Base-by-base conservation (phyloP, 2,329 filamentous ascomycete genomes). In the Sporothrix euskadiensis region DNA sequence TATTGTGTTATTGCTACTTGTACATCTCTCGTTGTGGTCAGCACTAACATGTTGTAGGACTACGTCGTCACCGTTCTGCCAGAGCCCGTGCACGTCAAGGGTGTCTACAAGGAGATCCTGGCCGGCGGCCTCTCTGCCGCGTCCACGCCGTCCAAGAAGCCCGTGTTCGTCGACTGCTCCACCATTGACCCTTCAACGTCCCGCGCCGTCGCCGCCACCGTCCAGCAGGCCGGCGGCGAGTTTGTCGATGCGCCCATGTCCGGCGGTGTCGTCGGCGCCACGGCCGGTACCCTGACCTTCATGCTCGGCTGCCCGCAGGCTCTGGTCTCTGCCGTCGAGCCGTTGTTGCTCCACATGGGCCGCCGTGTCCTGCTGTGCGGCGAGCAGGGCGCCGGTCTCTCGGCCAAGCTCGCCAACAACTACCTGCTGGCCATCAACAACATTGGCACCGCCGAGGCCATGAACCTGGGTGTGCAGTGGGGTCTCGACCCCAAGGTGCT, bases 181-280 rank as follows among this genome's bases (percentile, higher is more conserved):
- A 99, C 96, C 19, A 98, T 99, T 79, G 96, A 98, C 82, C 94
- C 94, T 0, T 89, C 90, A 44, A 93, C 94, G 2, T 98, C 94
- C 0, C 89, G 89, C 54, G 87, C 90, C 76, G 91, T 98, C 5
- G 94, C 94, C 30, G 85, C 89, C 75, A 86, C 87, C 32, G 90
- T 97, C 1, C 75, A 82, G 1, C 68, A 73, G 4, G 78, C 88
- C 85, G 77, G 78, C 73, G 87, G 88, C 5, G 89, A 89, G 0
- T 98, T 98, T 79, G 90, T 98, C 74, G 96, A 99, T 80, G 95
- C 96, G 3, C 96, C 96, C 61, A 97, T 99, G 91, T 98, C 95
- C 0, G 96, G 96, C 66, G 96, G 96, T 69, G 94, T 98, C 0
- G 94, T 98, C 5, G 96, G 95, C 59, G 96, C 96, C 12, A 86